phyloP scores from a whole-genome alignment of 1,139 yeast genomes.

The Wickerhamomyces sp. region DNA sequence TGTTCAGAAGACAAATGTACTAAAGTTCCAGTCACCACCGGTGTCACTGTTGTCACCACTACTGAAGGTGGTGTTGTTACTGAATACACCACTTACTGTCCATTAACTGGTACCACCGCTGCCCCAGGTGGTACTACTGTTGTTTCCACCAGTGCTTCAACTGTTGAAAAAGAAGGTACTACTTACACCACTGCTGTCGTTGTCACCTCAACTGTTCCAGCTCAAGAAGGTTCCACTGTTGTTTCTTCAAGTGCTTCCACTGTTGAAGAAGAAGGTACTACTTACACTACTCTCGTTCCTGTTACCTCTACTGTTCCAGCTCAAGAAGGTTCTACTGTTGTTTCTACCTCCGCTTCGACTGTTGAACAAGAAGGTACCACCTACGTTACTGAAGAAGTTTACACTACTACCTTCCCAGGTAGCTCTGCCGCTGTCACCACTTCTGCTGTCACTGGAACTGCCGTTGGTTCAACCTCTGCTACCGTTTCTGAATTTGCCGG shows the following conservation, averaged over 20 bases:
- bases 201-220: constrained; percentile 1
- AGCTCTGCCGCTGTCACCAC: constrained; percentile 2
- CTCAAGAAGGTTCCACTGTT: constrained; percentile 2
- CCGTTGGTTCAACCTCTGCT: constrained; percentile 7
- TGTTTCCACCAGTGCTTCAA: not conserved
- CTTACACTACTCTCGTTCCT: constrained; percentile 4
- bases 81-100: constrained; percentile 10
- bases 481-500: constrained; percentile 16
- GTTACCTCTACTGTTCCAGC: constrained; percentile 3
- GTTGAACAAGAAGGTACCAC: constrained; percentile 5
- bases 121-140: constrained; percentile 24
- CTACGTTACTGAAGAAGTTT: constrained; percentile 1
- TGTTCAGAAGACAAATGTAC: constrained; percentile 20
- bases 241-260: constrained; percentile 1
- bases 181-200: constrained; percentile 2
- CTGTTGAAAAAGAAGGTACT: not conserved
- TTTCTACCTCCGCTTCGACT: constrained; percentile 1
- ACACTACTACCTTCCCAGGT: constrained; percentile 3
- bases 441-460: constrained; percentile 3
- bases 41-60: constrained; percentile 19
- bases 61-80: constrained; percentile 10
- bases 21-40: constrained; percentile 18
- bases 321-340: constrained; percentile 2
- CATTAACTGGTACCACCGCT: constrained; percentile 6
- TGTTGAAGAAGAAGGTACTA: constrained; percentile 5